These are phyloP conservation scores for Sideroxylon spinosum DNA, from an alignment of 179 eudicot genomes.

Conservation along the genomic window DNA sequence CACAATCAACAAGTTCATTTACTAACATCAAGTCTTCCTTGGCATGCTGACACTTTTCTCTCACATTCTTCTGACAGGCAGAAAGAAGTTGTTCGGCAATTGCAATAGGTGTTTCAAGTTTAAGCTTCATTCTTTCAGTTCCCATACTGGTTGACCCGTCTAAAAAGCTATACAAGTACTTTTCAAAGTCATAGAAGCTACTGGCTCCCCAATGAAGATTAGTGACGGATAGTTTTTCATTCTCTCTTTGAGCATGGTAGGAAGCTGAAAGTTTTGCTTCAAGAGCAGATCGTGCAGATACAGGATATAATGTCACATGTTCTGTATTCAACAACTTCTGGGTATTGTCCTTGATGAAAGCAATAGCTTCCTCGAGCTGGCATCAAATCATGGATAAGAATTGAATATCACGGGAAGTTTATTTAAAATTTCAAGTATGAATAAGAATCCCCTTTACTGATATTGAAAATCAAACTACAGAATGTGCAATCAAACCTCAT, in stretches of 20 bases:
- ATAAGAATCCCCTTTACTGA: background rate
- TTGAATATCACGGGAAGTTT: background rate
- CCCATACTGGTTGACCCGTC: constrained; percentile 83
- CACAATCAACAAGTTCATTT: constrained; percentile 55
- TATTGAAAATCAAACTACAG: background rate
- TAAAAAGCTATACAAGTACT: constrained; percentile 66
- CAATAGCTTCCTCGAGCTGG: constrained; percentile 85
- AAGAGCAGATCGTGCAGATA: constrained; percentile 88
- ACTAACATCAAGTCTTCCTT: constrained; percentile 59
- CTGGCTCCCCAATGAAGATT: constrained; percentile 31
- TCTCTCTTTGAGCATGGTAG: constrained; percentile 25
- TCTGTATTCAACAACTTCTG: constrained; percentile 69
- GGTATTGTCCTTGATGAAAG: constrained; percentile 71
- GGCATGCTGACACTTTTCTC: constrained; percentile 65
- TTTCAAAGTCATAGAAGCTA: constrained; percentile 67
- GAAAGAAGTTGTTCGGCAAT: constrained; percentile 81
- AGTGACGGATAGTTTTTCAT: constrained; percentile 21
- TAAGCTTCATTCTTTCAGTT: constrained; percentile 80
- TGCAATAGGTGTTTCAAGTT: constrained; percentile 81
- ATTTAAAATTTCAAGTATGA: background rate
- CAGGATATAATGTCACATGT: constrained; percentile 65
- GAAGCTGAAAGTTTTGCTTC: constrained; percentile 62
- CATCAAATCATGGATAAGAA: constrained; percentile 21
- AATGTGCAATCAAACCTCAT: constrained; percentile 51
- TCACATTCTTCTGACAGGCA: constrained; percentile 72